Percentiles rank a stretch among this genome's conserved stretches.
Evolutionary conservation across 2,329 filamentous ascomycete genomes (phyloP).

Genomic region (Pseudogymnoascus sp.): DNA sequence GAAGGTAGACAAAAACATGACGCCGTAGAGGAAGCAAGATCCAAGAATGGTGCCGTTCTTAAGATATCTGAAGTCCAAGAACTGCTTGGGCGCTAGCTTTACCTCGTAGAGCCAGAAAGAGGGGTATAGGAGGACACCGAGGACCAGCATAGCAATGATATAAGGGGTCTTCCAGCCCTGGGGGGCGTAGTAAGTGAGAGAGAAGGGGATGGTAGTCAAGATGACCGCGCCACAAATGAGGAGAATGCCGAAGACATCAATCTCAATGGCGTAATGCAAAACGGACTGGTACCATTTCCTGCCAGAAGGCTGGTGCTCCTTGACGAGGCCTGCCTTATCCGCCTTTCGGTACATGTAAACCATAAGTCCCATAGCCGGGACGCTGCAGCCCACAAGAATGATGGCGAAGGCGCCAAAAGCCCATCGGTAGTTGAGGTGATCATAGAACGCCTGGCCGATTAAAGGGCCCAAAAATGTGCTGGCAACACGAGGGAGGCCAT

Average conservation of each 20-base stretch:
- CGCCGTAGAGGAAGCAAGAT: conserved; percentile 33
- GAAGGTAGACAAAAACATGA: conserved; percentile 32
- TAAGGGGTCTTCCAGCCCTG: conserved; percentile 15
- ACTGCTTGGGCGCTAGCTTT: conserved; percentile 46
- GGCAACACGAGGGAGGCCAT: conserved; percentile 36
- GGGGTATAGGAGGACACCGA: conserved; percentile 31
- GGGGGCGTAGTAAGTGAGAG: conserved; percentile 8
- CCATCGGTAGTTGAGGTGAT: conserved; percentile 12
- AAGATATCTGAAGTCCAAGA: conserved; percentile 46
- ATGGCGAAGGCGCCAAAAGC: conserved; percentile 10
- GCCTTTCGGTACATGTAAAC: background rate
- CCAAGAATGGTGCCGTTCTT: conserved; percentile 41
- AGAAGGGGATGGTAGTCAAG: conserved; percentile 1
- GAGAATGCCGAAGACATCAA: conserved; percentile 1
- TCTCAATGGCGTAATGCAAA: background rate
- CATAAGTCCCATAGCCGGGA: background rate
- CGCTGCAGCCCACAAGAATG: background rate
- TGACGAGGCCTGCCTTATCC: background rate
- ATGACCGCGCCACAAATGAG: background rate
- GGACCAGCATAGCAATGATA: conserved; percentile 46
- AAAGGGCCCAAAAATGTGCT: conserved; percentile 37
- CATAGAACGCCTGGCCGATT: conserved; percentile 11
- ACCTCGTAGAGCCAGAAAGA: conserved; percentile 39
- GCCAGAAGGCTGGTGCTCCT: background rate
- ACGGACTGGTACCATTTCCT: background rate